These are phyloP conservation scores for Chalciporus piperatus DNA, from an alignment of 768 basidiomycete genomes.

Conservation along the genomic window DNA sequence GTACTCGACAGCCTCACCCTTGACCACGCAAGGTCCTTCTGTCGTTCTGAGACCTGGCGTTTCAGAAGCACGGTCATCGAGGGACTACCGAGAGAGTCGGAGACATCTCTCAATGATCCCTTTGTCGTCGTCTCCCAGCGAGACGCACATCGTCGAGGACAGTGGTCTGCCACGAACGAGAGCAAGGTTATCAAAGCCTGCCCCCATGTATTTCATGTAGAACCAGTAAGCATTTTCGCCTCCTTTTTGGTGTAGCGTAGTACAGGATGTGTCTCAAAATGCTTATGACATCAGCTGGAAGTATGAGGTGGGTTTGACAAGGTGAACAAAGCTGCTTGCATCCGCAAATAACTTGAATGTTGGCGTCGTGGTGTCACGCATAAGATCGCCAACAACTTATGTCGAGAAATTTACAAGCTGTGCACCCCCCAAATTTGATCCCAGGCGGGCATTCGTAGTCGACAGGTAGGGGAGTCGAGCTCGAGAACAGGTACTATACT, in stretches of 20 bases:
- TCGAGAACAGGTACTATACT: no score
- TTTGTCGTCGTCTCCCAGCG: conserved; percentile 9
- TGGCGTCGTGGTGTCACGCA: no score
- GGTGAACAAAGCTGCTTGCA: no score
- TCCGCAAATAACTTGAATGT: no score
- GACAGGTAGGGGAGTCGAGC: no score
- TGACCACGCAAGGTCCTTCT: background rate
- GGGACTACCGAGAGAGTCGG: background rate
- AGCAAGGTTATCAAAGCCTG: conserved; percentile 18
- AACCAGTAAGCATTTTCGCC: background rate
- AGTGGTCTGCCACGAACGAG: conserved; percentile 3
- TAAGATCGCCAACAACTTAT: no score
- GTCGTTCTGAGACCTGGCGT: background rate
- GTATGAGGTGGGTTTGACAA: no score
- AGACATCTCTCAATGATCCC: conserved; percentile 22
- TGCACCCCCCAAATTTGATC: no score
- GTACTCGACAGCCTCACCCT: conserved; percentile 1
- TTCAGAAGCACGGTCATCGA: background rate
- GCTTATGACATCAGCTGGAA: no score
- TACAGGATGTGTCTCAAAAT: no score
- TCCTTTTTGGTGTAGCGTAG: background rate
- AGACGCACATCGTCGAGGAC: background rate
- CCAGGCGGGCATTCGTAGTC: no score
- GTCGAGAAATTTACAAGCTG: no score
- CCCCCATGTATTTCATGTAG: conserved; percentile 21